phyloP scores from a whole-genome alignment of 1,284 basidiomycete species.

The Boletus albobrunnescens region DNA sequence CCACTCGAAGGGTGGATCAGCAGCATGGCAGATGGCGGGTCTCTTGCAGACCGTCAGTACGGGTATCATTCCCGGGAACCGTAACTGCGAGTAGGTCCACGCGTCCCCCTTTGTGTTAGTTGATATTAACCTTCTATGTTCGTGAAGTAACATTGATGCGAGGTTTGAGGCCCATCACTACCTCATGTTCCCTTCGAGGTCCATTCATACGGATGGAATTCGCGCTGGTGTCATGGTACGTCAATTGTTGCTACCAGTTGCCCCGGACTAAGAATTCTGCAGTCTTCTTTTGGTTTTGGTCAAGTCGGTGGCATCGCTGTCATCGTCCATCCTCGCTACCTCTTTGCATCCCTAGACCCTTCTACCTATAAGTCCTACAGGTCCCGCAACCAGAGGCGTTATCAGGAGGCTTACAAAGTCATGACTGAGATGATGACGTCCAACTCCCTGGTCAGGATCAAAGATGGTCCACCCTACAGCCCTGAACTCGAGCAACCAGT shows the following conservation, averaged over 20 bases:
- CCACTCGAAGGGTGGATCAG: constrained; percentile 95
- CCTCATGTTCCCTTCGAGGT: constrained; percentile 96
- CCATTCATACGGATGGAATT: constrained; percentile 91
- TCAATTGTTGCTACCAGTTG: not conserved
- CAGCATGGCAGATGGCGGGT: constrained; percentile 96
- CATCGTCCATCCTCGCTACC: constrained; percentile 87
- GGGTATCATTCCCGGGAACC: constrained; percentile 94
- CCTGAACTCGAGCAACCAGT: constrained; percentile 86
- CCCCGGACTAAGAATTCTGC: constrained; percentile 5
- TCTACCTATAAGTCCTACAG: constrained; percentile 75
- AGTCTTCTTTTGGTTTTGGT: constrained; percentile 98
- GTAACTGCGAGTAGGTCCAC: constrained; percentile 80
- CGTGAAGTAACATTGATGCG: constrained; percentile 81
- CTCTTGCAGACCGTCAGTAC: constrained; percentile 83
- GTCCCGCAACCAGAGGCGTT: constrained; percentile 63
- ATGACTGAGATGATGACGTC: constrained; percentile 94
- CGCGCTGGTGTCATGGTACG: constrained; percentile 83
- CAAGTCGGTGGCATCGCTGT: constrained; percentile 95
- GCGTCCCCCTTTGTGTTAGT: constrained; percentile 20
- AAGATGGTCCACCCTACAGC: constrained; percentile 89
- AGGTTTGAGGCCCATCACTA: constrained; percentile 87
- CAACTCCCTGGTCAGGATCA: constrained; percentile 92
- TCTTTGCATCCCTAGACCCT: constrained; percentile 80
- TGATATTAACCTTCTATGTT: constrained; percentile 5
- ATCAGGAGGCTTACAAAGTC: constrained; percentile 81